These are phyloP conservation scores for Neurospora sp. DNA, from an alignment of 495 filamentous ascomycete species.

Conservation along the genomic window DNA sequence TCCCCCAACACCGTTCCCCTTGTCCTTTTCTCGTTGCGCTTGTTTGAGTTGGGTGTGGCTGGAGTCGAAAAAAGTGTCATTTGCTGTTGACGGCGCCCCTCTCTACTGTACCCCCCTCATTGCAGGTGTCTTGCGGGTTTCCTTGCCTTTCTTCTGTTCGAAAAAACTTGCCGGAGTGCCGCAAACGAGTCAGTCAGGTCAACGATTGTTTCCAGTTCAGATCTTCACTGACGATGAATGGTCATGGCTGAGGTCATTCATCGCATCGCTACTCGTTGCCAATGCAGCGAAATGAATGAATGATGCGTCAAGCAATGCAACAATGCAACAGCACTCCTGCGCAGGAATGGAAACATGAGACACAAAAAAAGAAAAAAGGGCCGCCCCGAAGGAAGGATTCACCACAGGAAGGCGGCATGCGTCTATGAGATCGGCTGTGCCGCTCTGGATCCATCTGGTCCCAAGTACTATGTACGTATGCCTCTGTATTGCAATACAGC, in stretches of 20 bases:
- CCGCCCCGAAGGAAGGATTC: neutral
- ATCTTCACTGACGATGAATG: neutral
- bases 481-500: neutral
- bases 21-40: neutral
- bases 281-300: neutral
- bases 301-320: neutral
- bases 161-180: neutral
- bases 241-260: neutral
- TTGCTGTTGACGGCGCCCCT: neutral
- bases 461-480: neutral
- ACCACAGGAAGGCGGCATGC: neutral
- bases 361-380: neutral
- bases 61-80: neutral
- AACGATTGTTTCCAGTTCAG: neutral
- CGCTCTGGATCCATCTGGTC: neutral
- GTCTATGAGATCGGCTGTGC: neutral
- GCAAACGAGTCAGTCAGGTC: neutral
- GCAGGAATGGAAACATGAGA: neutral
- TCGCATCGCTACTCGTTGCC: neutral
- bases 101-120: neutral
- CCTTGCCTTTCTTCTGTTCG: neutral
- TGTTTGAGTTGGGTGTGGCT: neutral
- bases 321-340: neutral
- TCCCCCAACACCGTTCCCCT: no score
- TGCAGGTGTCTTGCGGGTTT: neutral